Evolutionary conservation across 371 early-diverging fungal species (phyloP).

Genomic region (Rhizopus microsporus): DNA sequence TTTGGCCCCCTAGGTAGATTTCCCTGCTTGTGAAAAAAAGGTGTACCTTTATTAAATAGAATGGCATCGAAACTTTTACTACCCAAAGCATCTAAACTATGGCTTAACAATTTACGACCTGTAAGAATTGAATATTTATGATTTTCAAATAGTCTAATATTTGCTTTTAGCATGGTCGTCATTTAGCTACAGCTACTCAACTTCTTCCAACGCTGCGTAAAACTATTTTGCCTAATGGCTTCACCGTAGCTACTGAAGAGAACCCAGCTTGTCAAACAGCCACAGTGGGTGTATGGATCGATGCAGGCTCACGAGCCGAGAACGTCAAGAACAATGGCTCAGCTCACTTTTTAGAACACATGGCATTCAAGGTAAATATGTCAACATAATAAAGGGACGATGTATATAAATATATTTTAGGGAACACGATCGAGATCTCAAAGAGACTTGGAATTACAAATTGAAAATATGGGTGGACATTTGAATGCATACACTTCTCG

Average conservation of each 20-base stretch:
- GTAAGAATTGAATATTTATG: too few species aligned
- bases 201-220: conserved; percentile 70
- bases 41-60: too few species aligned
- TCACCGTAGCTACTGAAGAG: conserved; percentile 91
- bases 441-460: conserved; percentile 87
- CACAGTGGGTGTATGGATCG: conserved; percentile 96
- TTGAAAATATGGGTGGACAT: conserved; percentile 93
- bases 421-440: conserved; percentile 41
- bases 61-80: too few species aligned
- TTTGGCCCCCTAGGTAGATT: too few species aligned
- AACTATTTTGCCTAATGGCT: conserved; percentile 86
- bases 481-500: conserved; percentile 94
- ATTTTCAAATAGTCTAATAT: too few species aligned
- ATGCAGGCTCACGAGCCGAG: conserved; percentile 93
- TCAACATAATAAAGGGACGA: too few species aligned
- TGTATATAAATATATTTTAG: not conserved
- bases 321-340: conserved; percentile 77
- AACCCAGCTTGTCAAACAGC: conserved; percentile 89
- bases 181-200: conserved; percentile 50
- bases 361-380: conserved; percentile 88
- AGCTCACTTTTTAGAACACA: conserved; percentile 96
- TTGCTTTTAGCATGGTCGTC: conserved; percentile 48
- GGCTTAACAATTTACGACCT: too few species aligned
- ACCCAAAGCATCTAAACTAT: too few species aligned
- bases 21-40: too few species aligned